phyloP scores from a whole-genome alignment of 352 stramenopile species.

The Phytopythium mirpurense region DNA sequence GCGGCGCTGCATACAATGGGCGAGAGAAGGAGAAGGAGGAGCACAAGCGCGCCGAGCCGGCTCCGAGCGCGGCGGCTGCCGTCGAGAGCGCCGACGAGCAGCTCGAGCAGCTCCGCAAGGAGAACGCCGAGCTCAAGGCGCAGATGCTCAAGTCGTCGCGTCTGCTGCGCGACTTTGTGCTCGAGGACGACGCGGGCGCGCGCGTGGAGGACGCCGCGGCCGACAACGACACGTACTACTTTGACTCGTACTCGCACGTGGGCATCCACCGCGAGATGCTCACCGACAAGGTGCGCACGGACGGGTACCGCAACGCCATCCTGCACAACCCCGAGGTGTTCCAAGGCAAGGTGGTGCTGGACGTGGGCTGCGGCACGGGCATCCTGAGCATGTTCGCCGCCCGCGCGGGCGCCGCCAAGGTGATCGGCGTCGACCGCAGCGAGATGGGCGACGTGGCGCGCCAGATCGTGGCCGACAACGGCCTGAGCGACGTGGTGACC shows the following conservation, averaged over 20 bases:
- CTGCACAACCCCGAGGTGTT: constrained; percentile 97
- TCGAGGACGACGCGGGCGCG: constrained; percentile 38
- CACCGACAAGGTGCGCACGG: constrained; percentile 87
- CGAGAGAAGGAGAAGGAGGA: constrained; percentile 33
- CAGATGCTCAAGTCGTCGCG: constrained; percentile 72
- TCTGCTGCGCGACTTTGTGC: constrained; percentile 63
- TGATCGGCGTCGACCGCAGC: constrained; percentile 95
- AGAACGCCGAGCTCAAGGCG: constrained; percentile 73
- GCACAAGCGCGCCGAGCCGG: constrained; percentile 22
- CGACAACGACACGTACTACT: constrained; percentile 95
- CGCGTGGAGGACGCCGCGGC: constrained; percentile 26
- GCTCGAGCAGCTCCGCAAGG: constrained; percentile 41
- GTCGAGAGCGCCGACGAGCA: constrained; percentile 14
- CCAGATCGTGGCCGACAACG: constrained; percentile 94
- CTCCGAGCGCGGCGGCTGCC: not conserved
- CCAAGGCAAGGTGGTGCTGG: constrained; percentile 95
- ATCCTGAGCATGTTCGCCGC: constrained; percentile 98
- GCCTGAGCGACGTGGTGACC: constrained; percentile 87
- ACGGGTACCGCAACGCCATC: constrained; percentile 97
- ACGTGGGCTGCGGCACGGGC: constrained; percentile 96
- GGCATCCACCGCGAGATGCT: constrained; percentile 97
- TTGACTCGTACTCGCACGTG: constrained; percentile 98
- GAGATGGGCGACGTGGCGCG: constrained; percentile 93
- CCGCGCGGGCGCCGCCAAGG: constrained; percentile 84
- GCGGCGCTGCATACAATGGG: constrained; percentile 41